Base-by-base conservation (phyloP, 768 basidiomycete species). In the Naganishia antarctica region DNA sequence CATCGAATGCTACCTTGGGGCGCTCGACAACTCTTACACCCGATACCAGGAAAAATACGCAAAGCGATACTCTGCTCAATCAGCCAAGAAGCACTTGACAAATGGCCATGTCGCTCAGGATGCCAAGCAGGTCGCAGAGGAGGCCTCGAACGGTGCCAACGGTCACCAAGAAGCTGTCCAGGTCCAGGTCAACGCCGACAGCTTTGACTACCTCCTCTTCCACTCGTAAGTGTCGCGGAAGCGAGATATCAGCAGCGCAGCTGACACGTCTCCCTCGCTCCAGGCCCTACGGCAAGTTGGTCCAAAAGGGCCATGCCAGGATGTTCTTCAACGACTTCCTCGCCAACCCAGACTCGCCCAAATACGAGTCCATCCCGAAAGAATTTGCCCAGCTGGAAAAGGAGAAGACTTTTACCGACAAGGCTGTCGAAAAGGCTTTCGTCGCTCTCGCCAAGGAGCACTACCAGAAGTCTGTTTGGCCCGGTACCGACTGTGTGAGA, bases 241-340 rank as follows among this genome's bases (percentile, higher is more conserved):
- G 3, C 15, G 49, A 28, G 9, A 23, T 25, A 5, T 37, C 31
- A 28, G 9, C 23, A 3, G 21, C 8, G 21, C 11, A 8, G 62
- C 48, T 44, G 23, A 63, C 3, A 1, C 34, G 25, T 13, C 46
- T 16, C 16, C 8, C 46, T 41, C 31, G 21, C 51, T 23, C 53
- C 47, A 88, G 87, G 65, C 96, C 96, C 0, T 99, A 97, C 79
- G 94, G 96, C 81, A 99, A 99, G 81, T 89, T 96, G 76, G 93
- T 96, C 60, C 89, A 96, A 78, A 99, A 97, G 81, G 92, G 90
- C 46, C 87, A 94, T 76, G 94, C 90, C 40, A 89, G 96, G 63
- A 81, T 98, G 75, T 77, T 77, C 72, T 77, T 73, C 73, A 77
- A 77, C 67, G 96, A 99, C 81, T 99, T 93, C 83, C 81, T 92